Conservation (phyloP, 106 monocot species). For the Acanthochlamys bracteata region DNA sequence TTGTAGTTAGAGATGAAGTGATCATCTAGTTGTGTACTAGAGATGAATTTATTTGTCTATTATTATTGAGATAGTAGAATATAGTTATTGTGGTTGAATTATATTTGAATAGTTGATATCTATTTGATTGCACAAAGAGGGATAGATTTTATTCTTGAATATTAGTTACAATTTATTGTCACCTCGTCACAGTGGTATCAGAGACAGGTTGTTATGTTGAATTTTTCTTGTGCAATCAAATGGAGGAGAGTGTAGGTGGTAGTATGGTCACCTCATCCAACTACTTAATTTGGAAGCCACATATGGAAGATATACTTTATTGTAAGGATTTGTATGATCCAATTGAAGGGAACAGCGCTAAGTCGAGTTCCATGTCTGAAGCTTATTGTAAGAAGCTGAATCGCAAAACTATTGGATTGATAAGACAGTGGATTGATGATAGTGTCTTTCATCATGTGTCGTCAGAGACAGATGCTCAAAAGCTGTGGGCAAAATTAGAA, state of each 20-base stretch:
- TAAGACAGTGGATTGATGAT: slow-evolving; percentile 5
- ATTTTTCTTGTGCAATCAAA: not conserved
- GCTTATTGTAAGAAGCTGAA: not conserved
- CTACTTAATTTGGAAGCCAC: not conserved
- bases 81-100: too few species aligned
- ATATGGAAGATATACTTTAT: slow-evolving; percentile 1
- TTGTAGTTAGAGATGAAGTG: too few species aligned
- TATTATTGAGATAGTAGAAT: too few species aligned
- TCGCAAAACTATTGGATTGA: not conserved
- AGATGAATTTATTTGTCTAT: too few species aligned
- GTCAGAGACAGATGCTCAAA: not conserved
- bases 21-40: too few species aligned
- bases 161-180: too few species aligned
- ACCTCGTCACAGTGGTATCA: not conserved
- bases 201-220: not conserved
- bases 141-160: too few species aligned
- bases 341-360: not conserved
- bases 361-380: not conserved
- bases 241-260: not conserved
- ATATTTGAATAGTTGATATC: too few species aligned
- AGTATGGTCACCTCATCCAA: not conserved
- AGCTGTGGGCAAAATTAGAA: not conserved
- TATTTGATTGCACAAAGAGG: too few species aligned
- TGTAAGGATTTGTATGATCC: not conserved
- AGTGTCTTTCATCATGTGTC: slow-evolving; percentile 2